Evolutionary conservation across 495 filamentous ascomycete species (phyloP).

Genomic region (Cudoniella acicularis): DNA sequence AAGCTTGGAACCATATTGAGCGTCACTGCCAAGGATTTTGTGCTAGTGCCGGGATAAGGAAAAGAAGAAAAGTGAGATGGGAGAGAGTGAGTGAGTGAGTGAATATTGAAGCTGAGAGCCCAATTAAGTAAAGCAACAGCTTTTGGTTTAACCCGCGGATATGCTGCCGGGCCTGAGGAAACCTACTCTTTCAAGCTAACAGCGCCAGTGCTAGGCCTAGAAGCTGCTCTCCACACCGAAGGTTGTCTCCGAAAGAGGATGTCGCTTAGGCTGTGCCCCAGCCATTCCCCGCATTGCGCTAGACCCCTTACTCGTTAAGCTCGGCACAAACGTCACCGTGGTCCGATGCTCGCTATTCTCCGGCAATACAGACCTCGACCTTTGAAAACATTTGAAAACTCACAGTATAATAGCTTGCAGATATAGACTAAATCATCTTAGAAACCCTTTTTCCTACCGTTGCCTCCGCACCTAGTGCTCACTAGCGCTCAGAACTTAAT

Average conservation of each 20-base stretch:
- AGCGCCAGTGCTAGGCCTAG: background rate
- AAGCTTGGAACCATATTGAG: background rate
- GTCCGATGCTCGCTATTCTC: no score
- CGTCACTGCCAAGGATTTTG: background rate
- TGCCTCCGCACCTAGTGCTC: no score
- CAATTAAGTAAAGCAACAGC: background rate
- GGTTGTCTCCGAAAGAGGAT: background rate
- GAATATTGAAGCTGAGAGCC: background rate
- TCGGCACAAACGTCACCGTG: background rate
- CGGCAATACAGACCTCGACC: no score
- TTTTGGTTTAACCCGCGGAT: slow-evolving; percentile 2
- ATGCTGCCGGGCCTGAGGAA: slow-evolving; percentile 5
- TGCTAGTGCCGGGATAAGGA: background rate
- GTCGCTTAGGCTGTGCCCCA: no score
- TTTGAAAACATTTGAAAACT: no score
- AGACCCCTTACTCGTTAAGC: background rate
- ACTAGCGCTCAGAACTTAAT: no score
- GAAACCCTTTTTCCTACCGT: no score
- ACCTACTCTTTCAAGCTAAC: background rate
- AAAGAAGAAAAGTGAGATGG: background rate
- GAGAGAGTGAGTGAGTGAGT: background rate
- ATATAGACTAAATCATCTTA: no score
- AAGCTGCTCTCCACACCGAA: background rate
- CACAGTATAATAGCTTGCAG: no score
- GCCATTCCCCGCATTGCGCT: background rate